phyloP scores from a whole-genome alignment of 305 asterid genomes.

The Fraxinus baroniana region DNA sequence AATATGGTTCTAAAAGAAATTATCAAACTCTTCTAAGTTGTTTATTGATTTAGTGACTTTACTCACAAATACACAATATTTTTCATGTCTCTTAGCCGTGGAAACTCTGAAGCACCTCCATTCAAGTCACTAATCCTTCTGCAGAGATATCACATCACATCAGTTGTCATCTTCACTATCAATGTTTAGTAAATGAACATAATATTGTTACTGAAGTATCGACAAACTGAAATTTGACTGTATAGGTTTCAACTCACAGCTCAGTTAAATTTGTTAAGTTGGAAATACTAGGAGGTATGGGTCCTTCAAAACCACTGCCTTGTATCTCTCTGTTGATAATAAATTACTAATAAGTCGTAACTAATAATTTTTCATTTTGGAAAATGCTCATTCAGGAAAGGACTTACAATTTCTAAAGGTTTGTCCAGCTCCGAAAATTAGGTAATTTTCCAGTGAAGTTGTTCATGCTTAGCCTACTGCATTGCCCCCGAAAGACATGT shows the following conservation, averaged over 20 bases:
- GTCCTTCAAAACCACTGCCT: slow-evolving; percentile 60
- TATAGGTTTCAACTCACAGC: slow-evolving; percentile 41
- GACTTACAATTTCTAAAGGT: slow-evolving; percentile 45
- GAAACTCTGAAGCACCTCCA: slow-evolving; percentile 42
- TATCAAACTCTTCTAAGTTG: background rate
- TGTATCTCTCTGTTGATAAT: slow-evolving; percentile 44
- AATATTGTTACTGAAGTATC: no score
- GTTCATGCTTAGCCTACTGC: slow-evolving; percentile 29
- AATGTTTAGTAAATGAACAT: background rate
- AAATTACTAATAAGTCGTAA: background rate
- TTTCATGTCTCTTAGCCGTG: slow-evolving; percentile 32
- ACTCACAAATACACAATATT: slow-evolving; percentile 34
- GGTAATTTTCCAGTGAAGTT: slow-evolving; percentile 42
- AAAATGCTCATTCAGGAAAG: slow-evolving; percentile 2
- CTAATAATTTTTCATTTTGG: slow-evolving; percentile 3
- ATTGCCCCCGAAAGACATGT: slow-evolving; percentile 16
- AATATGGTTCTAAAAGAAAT: background rate
- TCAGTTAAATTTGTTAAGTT: slow-evolving; percentile 34
- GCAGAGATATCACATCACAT: slow-evolving; percentile 22
- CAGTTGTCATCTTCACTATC: background rate
- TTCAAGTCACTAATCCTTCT: slow-evolving; percentile 55
- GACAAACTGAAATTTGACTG: background rate
- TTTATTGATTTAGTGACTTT: slow-evolving; percentile 8
- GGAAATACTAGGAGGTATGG: slow-evolving; percentile 50
- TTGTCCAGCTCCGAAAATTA: slow-evolving; percentile 36